Conservation (phyloP, 176 grass and related monocot species). For the Leersia perrieri region DNA sequence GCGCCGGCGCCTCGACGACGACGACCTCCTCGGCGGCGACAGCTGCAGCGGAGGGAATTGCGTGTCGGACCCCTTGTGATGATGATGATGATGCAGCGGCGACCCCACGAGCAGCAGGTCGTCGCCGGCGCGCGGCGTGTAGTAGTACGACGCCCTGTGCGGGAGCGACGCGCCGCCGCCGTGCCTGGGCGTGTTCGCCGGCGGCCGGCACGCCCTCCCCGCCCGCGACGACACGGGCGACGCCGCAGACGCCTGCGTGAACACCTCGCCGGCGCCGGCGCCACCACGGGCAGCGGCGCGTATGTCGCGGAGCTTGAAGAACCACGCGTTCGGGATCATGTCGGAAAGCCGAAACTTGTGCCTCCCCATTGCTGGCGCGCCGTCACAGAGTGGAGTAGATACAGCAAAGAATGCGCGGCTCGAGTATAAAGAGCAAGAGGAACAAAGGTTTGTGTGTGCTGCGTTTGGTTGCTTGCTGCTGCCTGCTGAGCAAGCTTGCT, state of each 20-base stretch:
- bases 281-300: slow-evolving; percentile 6
- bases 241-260: not conserved
- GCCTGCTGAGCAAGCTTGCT: slow-evolving; percentile 17
- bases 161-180: slow-evolving; percentile 35
- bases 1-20: slow-evolving; percentile 43
- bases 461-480: slow-evolving; percentile 18
- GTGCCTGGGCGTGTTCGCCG: slow-evolving; percentile 29
- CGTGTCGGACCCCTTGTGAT: slow-evolving; percentile 39
- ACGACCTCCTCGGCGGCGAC: slow-evolving; percentile 53
- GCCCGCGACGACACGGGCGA: not conserved
- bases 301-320: slow-evolving; percentile 89
- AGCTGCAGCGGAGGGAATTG: slow-evolving; percentile 55
- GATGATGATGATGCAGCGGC: too few species aligned
- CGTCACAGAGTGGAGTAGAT: too few species aligned
- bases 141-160: slow-evolving; percentile 77
- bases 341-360: slow-evolving; percentile 86
- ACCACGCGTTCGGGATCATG: slow-evolving; percentile 97
- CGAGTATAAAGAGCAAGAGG: not conserved
- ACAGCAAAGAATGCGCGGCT: not conserved
- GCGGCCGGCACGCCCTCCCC: not conserved
- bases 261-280: not conserved
- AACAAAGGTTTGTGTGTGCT: not conserved
- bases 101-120: slow-evolving; percentile 27
- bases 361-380: slow-evolving; percentile 64
- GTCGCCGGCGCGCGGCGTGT: slow-evolving; percentile 51